A percentile compares a stretch with the other conserved stretches of the same genome.
Conservation (phyloP, 768 basidiomycete species). For the Leccinum broughii region DNA sequence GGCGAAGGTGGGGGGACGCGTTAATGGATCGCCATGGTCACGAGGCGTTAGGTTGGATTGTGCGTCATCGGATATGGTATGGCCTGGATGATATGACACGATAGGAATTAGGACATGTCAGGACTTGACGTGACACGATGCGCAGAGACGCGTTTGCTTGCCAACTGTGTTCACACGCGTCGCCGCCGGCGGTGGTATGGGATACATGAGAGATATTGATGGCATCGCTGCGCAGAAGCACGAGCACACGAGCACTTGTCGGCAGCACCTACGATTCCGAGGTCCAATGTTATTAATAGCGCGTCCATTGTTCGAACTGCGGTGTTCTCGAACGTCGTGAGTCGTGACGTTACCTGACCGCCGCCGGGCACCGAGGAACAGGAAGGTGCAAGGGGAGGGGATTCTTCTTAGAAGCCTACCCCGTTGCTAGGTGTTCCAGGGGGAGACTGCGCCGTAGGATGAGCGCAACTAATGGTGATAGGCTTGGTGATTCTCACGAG, state of each 20-base stretch:
- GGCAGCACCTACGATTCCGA: neutral
- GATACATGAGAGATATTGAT: neutral
- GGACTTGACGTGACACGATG: neutral
- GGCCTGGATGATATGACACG: no score
- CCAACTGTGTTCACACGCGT: neutral
- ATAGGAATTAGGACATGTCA: neutral
- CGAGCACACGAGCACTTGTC: neutral
- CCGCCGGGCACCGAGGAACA: neutral
- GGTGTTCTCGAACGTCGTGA: neutral
- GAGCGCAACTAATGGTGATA: neutral
- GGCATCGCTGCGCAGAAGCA: neutral
- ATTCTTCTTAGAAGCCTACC: neutral
- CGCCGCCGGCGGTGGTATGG: neutral
- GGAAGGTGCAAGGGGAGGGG: neutral
- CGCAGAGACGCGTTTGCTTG: neutral
- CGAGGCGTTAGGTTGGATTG: neutral
- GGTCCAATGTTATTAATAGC: neutral
- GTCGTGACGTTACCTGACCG: neutral
- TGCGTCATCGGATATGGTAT: neutral
- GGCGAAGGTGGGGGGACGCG: neutral
- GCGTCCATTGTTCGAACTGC: neutral
- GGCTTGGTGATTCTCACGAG: neutral
- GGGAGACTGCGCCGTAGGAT: neutral
- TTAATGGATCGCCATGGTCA: neutral
- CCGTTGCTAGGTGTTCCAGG: conserved; percentile 1